Evolutionary conservation across 1,284 basidiomycete genomes (phyloP).

Genomic region (Jaminaea rosea): DNA sequence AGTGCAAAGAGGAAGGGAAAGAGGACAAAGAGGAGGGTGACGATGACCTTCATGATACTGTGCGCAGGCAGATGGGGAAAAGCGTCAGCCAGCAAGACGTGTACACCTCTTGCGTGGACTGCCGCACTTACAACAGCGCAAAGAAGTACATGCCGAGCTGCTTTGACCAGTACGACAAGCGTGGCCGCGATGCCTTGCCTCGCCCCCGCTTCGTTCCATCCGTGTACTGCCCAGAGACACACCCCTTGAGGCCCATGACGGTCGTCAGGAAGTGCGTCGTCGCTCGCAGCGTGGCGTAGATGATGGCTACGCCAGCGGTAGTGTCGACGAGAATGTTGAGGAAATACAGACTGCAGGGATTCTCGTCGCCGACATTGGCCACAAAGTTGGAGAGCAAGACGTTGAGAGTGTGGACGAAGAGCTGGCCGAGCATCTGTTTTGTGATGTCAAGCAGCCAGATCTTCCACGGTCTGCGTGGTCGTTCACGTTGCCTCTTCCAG

Average conservation of each 20-base stretch:
- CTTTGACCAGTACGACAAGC: conserved; percentile 60
- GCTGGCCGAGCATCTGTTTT: conserved; percentile 80
- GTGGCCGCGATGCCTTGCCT: conserved; percentile 8
- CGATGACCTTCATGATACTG: conserved; percentile 74
- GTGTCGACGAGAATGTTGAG: conserved; percentile 91
- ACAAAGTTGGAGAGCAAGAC: conserved; percentile 50
- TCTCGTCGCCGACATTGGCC: conserved; percentile 14
- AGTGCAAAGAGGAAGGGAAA: conserved; percentile 59
- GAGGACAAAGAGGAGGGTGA: conserved; percentile 64
- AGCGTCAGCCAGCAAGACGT: neutral
- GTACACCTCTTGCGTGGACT: neutral
- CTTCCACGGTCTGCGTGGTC: conserved; percentile 74
- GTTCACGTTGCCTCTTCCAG: conserved; percentile 78
- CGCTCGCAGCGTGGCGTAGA: conserved; percentile 68
- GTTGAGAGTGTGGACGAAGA: conserved; percentile 79
- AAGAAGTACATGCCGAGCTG: conserved; percentile 80
- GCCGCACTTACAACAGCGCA: conserved; percentile 51
- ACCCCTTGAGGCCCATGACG: conserved; percentile 62
- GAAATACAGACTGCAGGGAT: conserved; percentile 59
- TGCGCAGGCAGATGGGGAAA: conserved; percentile 26
- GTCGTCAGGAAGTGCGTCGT: conserved; percentile 63
- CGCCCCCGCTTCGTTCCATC: conserved; percentile 22
- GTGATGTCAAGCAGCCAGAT: conserved; percentile 60
- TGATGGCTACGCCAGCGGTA: conserved; percentile 75
- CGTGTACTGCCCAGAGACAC: conserved; percentile 79